phyloP scores from a whole-genome alignment of 768 basidiomycete species.

The Boletus edulis region DNA sequence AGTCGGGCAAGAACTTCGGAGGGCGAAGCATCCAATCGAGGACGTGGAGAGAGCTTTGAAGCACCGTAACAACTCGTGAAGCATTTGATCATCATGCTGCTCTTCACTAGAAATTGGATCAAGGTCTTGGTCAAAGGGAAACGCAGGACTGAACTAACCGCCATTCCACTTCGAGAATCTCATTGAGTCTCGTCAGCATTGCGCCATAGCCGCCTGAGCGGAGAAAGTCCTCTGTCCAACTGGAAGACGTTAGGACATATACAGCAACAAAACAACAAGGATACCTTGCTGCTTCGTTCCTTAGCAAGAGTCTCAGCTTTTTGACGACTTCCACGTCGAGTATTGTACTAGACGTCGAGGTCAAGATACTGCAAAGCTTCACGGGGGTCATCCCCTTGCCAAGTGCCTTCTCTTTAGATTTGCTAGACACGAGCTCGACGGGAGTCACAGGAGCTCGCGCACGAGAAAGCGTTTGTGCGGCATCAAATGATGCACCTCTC shows the following conservation, averaged over 20 bases:
- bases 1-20: conserved; percentile 84
- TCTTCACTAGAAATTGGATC: conserved; percentile 68
- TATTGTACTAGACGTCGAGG: conserved; percentile 63
- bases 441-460: conserved; percentile 48
- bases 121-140: background rate
- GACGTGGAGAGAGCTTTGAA: conserved; percentile 93
- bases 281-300: conserved; percentile 90
- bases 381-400: conserved; percentile 59
- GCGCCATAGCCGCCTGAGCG: conserved; percentile 82
- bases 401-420: conserved; percentile 51
- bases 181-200: conserved; percentile 79
- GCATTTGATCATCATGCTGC: conserved; percentile 93
- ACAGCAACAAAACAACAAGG: conserved; percentile 9
- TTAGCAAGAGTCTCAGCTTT: conserved; percentile 78
- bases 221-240: conserved; percentile 90
- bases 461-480: conserved; percentile 48
- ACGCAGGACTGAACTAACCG: conserved; percentile 52
- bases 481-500: conserved; percentile 64
- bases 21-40: conserved; percentile 82
- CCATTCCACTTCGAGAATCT: conserved; percentile 96
- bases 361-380: conserved; percentile 65
- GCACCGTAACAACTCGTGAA: conserved; percentile 90
- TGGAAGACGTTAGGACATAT: conserved; percentile 27
- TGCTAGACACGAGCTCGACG: conserved; percentile 35
- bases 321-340: conserved; percentile 87